These are phyloP conservation scores for Calendula officinalis DNA, from an alignment of 129 eudicot species.

Conservation along the genomic window DNA sequence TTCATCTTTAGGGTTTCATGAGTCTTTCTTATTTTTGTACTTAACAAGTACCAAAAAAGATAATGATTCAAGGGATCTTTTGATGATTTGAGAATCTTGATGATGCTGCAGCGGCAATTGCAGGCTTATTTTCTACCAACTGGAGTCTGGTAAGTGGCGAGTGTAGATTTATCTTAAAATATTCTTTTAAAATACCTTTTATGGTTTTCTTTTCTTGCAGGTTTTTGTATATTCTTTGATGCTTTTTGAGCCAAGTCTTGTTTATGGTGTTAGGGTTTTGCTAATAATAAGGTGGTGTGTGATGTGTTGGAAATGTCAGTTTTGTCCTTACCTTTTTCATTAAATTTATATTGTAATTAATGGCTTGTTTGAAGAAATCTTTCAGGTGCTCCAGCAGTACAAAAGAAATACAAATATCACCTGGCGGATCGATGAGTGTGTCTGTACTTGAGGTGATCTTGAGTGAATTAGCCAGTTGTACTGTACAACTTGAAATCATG, in stretches of 20 bases:
- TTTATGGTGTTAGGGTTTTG: conserved; percentile 30
- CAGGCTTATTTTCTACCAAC: conserved; percentile 29
- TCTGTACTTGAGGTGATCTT: conserved; percentile 21
- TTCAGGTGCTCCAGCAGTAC: conserved; percentile 29
- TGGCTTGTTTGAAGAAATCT: conserved; percentile 20
- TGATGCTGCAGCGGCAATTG: conserved; percentile 79
- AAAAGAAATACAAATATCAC: conserved; percentile 21
- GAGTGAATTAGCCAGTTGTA: conserved; percentile 26
- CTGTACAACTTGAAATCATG: conserved; percentile 29
- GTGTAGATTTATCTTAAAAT: conserved; percentile 5
- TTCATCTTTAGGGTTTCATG: conserved; percentile 41
- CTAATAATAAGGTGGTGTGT: conserved; percentile 16
- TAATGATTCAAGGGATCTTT: conserved; percentile 19
- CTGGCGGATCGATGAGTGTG: conserved; percentile 21
- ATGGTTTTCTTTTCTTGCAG: conserved; percentile 9
- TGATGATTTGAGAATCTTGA: conserved; percentile 62
- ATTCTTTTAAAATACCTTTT: neutral
- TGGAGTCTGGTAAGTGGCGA: conserved; percentile 30
- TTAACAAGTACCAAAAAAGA: neutral
- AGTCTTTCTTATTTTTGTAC: conserved; percentile 8
- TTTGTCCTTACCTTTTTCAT: conserved; percentile 9
- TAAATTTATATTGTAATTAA: conserved; percentile 5
- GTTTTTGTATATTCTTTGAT: conserved; percentile 12
- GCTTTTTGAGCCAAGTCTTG: conserved; percentile 27
- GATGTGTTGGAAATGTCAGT: neutral